These are phyloP conservation scores for Leccinum sublutescens DNA, from an alignment of 768 basidiomycete genomes.

Conservation along the genomic window DNA sequence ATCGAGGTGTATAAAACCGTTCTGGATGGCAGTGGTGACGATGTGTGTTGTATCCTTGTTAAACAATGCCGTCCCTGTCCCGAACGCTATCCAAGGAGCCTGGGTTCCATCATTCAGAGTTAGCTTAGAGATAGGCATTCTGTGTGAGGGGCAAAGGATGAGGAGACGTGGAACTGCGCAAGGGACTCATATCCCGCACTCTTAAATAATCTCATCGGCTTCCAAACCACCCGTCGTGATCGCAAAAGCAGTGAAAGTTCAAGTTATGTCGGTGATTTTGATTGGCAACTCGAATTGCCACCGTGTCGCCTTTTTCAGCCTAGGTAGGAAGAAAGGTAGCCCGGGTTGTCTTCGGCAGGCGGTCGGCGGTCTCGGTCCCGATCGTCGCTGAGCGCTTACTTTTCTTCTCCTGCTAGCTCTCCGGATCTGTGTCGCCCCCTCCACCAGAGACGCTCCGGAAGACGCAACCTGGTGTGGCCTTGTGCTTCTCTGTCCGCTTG, in stretches of 20 bases:
- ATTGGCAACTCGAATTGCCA: no score
- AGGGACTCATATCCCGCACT: no score
- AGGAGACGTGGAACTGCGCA: no score
- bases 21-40: constrained; percentile 48
- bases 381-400: constrained; percentile 56
- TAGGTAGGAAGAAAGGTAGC: no score
- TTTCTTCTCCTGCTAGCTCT: constrained; percentile 45
- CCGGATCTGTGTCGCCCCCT: constrained; percentile 37
- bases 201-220: no score
- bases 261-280: no score
- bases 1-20: constrained; percentile 60
- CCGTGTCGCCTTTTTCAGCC: no score
- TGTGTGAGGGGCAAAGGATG: neutral
- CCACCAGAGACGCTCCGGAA: constrained; percentile 34
- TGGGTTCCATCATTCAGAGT: constrained; percentile 54
- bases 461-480: constrained; percentile 52
- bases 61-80: constrained; percentile 57
- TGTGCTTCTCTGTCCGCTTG: constrained; percentile 83
- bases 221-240: no score
- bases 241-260: no score
- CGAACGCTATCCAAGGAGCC: constrained; percentile 60
- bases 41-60: constrained; percentile 40
- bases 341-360: no score
- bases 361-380: constrained; percentile 52
- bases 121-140: constrained; percentile 33